A percentile compares a stretch with the other conserved stretches of the same genome.
These are phyloP conservation scores for Knoxdaviesia capensis DNA, from an alignment of 2,329 filamentous ascomycete species.

Conservation along the genomic window DNA sequence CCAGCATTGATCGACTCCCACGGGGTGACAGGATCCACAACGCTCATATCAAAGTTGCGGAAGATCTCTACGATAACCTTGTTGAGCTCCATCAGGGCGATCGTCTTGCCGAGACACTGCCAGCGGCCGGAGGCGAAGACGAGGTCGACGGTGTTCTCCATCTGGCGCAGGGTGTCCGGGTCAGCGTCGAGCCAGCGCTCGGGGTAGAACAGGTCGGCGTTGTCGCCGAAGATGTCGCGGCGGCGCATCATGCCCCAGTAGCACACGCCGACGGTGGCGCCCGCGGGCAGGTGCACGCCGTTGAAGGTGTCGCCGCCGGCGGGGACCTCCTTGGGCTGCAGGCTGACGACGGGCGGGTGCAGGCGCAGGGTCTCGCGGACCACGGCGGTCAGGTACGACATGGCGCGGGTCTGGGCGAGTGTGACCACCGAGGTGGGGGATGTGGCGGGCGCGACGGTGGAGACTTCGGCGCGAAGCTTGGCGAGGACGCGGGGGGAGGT, in stretches of 20 bases:
- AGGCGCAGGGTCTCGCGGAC: constrained; percentile 26
- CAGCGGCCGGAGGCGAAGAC: constrained; percentile 19
- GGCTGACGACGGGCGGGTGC: constrained; percentile 14
- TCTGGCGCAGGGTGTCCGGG: constrained; percentile 11
- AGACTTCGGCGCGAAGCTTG: constrained; percentile 24
- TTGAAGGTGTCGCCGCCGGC: constrained; percentile 12
- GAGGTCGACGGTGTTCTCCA: constrained; percentile 17
- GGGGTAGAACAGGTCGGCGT: constrained; percentile 14
- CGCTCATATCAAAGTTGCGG: constrained; percentile 1
- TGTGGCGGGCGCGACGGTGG: constrained; percentile 7
- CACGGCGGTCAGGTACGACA: constrained; percentile 25
- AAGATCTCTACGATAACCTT: constrained; percentile 17
- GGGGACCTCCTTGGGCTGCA: constrained; percentile 16
- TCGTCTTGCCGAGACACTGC: constrained; percentile 17
- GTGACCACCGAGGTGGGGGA: constrained; percentile 7
- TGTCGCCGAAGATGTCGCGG: constrained; percentile 14
- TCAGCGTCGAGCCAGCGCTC: constrained; percentile 17
- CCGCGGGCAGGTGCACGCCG: constrained; percentile 12
- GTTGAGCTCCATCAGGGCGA: constrained; percentile 19
- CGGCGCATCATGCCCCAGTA: constrained; percentile 15
- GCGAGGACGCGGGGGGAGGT: constrained; percentile 24
- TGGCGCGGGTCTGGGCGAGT: constrained; percentile 13
- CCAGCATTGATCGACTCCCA: constrained; percentile 1
- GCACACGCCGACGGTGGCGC: constrained; percentile 13
- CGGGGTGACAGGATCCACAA: neutral